Evolutionary conservation across 164 flowering plant genomes (phyloP).

Genomic region (grape (Vitis vinifera)): ASM3070453v1 NC_081805.1:4872501-4873000

Average conservation of each 20-base stretch:
- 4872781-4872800: conserved; percentile 91
- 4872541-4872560: neutral
- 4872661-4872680: conserved; percentile 4
- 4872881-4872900: conserved; percentile 45
- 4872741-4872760: conserved; percentile 49
- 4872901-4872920: conserved; percentile 24
- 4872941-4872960: conserved; percentile 63
- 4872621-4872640: conserved; percentile 64
- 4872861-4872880: conserved; percentile 51
- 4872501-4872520: neutral
- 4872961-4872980: conserved; percentile 48
- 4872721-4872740: conserved; percentile 10
- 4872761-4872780: conserved; percentile 92
- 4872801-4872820: conserved; percentile 82
- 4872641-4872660: conserved; percentile 59
- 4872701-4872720: neutral
- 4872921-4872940: conserved; percentile 60
- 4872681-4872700: neutral
- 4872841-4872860: conserved; percentile 87
- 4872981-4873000: neutral
- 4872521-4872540: neutral
- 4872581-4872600: too few relatives aligned
- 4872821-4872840: conserved; percentile 84
- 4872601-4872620: too few relatives aligned
- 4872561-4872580: neutral